These are phyloP conservation scores for Jackrogersella minutella DNA, from an alignment of 495 filamentous ascomycete genomes.

Conservation along the genomic window DNA sequence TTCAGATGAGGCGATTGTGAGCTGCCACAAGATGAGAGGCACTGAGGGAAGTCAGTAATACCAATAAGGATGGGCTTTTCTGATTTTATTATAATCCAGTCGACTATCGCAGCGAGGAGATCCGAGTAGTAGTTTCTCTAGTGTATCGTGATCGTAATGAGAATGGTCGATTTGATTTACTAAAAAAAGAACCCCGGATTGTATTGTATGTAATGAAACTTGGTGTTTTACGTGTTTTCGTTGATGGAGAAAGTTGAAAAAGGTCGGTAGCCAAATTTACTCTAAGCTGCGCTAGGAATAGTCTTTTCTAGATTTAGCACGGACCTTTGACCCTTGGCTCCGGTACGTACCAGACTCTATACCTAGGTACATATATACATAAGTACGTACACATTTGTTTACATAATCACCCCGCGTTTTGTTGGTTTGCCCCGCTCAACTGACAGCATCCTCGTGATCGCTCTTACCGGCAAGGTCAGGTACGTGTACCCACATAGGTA, in stretches of 20 bases:
- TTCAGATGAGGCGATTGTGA: neutral
- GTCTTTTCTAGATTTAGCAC: conserved; percentile 4
- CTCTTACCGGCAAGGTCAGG: conserved; percentile 26
- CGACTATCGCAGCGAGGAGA: too few species aligned
- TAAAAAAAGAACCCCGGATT: too few species aligned
- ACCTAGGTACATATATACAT: too few species aligned
- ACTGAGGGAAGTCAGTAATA: neutral
- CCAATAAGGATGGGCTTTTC: neutral
- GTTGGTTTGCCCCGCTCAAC: conserved; percentile 37
- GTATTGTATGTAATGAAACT: neutral
- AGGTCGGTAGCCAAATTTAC: neutral
- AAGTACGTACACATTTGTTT: neutral
- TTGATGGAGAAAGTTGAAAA: conserved; percentile 2
- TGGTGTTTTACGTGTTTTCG: neutral
- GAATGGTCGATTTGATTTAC: neutral
- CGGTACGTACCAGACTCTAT: too few species aligned
- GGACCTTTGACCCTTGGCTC: too few species aligned
- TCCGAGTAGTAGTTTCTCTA: neutral
- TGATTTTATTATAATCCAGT: neutral
- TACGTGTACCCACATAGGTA: conserved; percentile 18
- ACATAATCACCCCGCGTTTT: conserved; percentile 35
- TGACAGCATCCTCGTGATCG: conserved; percentile 37
- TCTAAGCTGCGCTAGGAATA: neutral
- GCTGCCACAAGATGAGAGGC: neutral
- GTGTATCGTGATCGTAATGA: neutral